phyloP scores from a whole-genome alignment of 108 stramenopile species.

The Pseudonitzschia delicatissima region DNA sequence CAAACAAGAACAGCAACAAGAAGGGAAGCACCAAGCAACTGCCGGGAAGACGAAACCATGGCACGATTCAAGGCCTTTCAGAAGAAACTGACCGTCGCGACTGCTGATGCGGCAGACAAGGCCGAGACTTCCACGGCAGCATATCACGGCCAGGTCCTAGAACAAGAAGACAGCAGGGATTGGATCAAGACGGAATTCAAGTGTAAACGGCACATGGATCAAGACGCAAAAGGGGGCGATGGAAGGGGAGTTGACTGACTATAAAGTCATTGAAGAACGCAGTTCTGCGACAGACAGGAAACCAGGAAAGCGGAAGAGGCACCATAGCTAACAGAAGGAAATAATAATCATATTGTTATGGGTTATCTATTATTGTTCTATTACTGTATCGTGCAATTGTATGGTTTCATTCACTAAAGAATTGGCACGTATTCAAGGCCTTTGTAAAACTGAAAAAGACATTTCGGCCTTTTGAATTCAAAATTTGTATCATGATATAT shows the following conservation, averaged over 20 bases:
- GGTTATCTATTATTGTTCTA: too few species aligned
- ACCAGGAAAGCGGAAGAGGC: not conserved
- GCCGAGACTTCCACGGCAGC: conserved; percentile 54
- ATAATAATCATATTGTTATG: not conserved
- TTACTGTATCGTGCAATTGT: too few species aligned
- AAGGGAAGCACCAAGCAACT: conserved; percentile 32
- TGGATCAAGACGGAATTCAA: conserved; percentile 82
- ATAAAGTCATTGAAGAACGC: conserved; percentile 68
- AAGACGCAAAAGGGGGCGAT: conserved; percentile 66
- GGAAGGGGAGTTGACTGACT: conserved; percentile 72
- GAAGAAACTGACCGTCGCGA: conserved; percentile 43
- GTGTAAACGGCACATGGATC: conserved; percentile 77
- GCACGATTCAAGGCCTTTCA: conserved; percentile 64
- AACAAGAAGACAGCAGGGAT: conserved; percentile 24
- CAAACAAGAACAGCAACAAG: conserved; percentile 12
- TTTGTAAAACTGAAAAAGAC: too few species aligned
- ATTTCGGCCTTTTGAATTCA: too few species aligned
- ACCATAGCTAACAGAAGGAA: not conserved
- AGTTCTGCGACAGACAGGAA: not conserved
- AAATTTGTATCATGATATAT: too few species aligned
- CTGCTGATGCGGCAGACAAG: conserved; percentile 27
- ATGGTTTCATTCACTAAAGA: too few species aligned
- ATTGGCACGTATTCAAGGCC: too few species aligned
- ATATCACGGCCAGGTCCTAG: conserved; percentile 60
- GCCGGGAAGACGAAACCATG: conserved; percentile 72